Percentiles rank a stretch among this genome's conserved stretches.
phyloP scores from a whole-genome alignment of 176 grass and related monocot genomes.

The Rhynchospora tenuis region DNA sequence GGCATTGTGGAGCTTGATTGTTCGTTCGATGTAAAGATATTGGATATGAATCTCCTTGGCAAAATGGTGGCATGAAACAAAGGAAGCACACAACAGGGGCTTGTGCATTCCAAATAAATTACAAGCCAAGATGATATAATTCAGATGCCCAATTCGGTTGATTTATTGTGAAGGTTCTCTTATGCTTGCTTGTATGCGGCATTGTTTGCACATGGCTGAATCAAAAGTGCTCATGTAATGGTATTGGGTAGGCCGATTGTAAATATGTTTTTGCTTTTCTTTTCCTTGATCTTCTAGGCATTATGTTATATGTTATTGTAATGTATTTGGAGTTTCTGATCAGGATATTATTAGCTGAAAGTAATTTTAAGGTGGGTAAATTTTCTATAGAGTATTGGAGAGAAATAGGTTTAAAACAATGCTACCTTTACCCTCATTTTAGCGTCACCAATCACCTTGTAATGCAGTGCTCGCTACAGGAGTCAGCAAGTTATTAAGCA shows the following conservation, averaged over 20 bases:
- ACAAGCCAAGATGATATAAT: not conserved
- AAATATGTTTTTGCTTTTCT: constrained; percentile 1
- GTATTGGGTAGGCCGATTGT: not conserved
- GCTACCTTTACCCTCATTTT: not conserved
- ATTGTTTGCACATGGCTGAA: not conserved
- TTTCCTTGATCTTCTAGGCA: not conserved
- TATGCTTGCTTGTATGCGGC: not conserved
- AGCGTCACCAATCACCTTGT: no score
- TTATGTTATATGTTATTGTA: not conserved
- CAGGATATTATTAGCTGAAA: not conserved
- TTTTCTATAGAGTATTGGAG: not conserved
- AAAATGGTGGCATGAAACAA: constrained; percentile 56
- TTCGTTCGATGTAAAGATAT: constrained; percentile 91
- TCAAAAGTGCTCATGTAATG: not conserved
- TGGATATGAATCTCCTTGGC: constrained; percentile 88
- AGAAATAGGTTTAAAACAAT: not conserved
- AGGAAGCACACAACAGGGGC: not conserved
- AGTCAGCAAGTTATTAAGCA: no score
- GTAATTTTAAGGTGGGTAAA: not conserved
- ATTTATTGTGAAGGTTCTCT: not conserved
- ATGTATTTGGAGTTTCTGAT: not conserved
- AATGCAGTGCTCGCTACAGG: no score
- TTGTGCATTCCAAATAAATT: not conserved
- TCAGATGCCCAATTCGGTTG: not conserved
- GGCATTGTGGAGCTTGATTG: constrained; percentile 92